These are phyloP conservation scores for Fusarium neocosmosporiellum DNA, from an alignment of 2,329 filamentous ascomycete species.

Conservation along the genomic window DNA sequence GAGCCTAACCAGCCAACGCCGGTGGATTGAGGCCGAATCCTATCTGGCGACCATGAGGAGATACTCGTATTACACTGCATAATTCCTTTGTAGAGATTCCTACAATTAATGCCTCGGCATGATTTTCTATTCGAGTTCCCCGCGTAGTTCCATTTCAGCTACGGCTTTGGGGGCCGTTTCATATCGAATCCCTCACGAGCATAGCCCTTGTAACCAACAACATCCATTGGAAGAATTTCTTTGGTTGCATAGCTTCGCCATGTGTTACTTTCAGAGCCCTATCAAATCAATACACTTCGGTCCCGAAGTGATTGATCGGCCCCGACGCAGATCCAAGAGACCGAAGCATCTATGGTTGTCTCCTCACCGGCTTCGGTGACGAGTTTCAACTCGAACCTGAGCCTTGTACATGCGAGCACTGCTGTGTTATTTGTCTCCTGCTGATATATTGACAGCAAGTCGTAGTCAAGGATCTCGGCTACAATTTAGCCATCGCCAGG, in stretches of 20 bases:
- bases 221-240: background rate
- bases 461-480: background rate
- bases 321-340: background rate
- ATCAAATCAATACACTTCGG: background rate
- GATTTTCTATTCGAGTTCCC: background rate
- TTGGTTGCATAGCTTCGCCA: background rate
- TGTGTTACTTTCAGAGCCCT: background rate
- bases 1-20: background rate
- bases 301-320: background rate
- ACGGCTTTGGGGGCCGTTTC: background rate
- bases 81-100: background rate
- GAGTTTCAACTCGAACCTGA: background rate
- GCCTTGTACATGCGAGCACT: background rate
- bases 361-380: background rate
- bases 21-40: background rate
- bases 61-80: background rate
- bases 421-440: background rate
- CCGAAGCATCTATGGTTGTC: background rate
- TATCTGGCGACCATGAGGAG: background rate
- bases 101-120: background rate
- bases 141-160: background rate
- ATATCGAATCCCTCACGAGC: background rate
- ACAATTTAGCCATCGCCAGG: background rate
- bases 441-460: background rate
- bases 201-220: background rate